Conservation (phyloP, 768 basidiomycete species). For the Agaricus blazei region DNA sequence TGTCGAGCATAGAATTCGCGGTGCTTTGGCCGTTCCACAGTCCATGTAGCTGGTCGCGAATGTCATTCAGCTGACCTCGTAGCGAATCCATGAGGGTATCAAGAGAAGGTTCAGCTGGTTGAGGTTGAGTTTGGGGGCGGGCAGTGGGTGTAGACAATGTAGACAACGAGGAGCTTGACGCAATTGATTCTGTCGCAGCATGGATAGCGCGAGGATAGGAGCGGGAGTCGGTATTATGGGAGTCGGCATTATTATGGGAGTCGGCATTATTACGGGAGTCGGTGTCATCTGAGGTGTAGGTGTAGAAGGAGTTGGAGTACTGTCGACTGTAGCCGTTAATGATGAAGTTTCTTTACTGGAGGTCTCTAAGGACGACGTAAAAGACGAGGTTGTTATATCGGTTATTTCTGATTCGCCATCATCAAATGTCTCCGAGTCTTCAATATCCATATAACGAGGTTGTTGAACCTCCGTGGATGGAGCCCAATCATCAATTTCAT, state of each 20-base stretch:
- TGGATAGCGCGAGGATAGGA: background rate
- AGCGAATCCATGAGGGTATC: slow-evolving; percentile 46
- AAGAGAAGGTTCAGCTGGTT: slow-evolving; percentile 25
- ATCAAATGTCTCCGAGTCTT: background rate
- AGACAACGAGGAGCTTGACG: slow-evolving; percentile 17
- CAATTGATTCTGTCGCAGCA: slow-evolving; percentile 3
- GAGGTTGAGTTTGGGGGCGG: slow-evolving; percentile 25
- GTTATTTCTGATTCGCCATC: slow-evolving; percentile 6
- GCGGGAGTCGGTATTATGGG: slow-evolving; percentile 27
- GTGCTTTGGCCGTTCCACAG: slow-evolving; percentile 60
- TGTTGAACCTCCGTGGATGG: background rate
- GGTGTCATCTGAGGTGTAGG: slow-evolving; percentile 28
- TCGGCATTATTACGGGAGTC: slow-evolving; percentile 14
- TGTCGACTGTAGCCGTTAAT: background rate
- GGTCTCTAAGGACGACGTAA: slow-evolving; percentile 8
- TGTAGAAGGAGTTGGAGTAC: background rate
- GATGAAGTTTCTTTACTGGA: slow-evolving; percentile 3
- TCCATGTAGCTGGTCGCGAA: slow-evolving; percentile 54
- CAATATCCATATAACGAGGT: background rate
- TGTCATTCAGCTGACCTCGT: slow-evolving; percentile 25
- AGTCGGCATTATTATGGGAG: too few relatives aligned
- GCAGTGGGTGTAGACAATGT: slow-evolving; percentile 29
- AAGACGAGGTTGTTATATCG: slow-evolving; percentile 8
- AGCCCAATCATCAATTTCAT: background rate
- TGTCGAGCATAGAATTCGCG: slow-evolving; percentile 57